These are phyloP conservation scores for Boletus rufocinnamomeus DNA, from an alignment of 768 basidiomycete genomes.

Conservation along the genomic window DNA sequence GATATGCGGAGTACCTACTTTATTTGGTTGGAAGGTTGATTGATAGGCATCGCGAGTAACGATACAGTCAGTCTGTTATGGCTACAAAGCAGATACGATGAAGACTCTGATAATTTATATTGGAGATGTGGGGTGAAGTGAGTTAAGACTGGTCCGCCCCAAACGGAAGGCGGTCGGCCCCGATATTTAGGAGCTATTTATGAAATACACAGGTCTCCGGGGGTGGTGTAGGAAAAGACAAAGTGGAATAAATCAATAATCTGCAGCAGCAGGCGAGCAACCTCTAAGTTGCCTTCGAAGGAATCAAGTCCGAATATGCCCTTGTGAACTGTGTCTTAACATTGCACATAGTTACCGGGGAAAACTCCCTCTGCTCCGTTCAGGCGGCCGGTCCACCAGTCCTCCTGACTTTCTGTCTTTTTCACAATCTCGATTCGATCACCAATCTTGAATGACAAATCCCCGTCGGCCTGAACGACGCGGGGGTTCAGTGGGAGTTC, in stretches of 20 bases:
- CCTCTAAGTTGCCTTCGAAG: neutral
- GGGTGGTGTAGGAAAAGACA: neutral
- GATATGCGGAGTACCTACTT: slow-evolving; percentile 49
- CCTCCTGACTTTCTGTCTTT: slow-evolving; percentile 77
- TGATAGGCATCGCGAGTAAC: slow-evolving; percentile 44
- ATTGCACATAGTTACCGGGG: slow-evolving; percentile 61
- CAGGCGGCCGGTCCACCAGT: slow-evolving; percentile 96
- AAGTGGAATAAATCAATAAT: neutral
- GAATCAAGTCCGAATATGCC: neutral
- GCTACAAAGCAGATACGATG: neutral
- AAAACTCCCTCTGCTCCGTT: slow-evolving; percentile 87
- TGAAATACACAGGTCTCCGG: neutral
- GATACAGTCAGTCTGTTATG: neutral
- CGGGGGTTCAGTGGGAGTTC: neutral
- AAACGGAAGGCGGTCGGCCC: slow-evolving; percentile 8
- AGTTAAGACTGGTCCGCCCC: neutral
- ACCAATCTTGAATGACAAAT: slow-evolving; percentile 85
- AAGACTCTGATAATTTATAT: neutral
- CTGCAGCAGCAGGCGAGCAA: neutral
- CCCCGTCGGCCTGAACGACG: slow-evolving; percentile 75
- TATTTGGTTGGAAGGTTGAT: slow-evolving; percentile 90
- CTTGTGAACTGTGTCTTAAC: neutral
- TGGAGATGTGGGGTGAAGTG: neutral
- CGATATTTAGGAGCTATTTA: slow-evolving; percentile 22
- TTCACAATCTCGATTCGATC: slow-evolving; percentile 91